Base-by-base conservation (phyloP, 495 filamentous ascomycete genomes). In the Schizothecium vesticola region DNA sequence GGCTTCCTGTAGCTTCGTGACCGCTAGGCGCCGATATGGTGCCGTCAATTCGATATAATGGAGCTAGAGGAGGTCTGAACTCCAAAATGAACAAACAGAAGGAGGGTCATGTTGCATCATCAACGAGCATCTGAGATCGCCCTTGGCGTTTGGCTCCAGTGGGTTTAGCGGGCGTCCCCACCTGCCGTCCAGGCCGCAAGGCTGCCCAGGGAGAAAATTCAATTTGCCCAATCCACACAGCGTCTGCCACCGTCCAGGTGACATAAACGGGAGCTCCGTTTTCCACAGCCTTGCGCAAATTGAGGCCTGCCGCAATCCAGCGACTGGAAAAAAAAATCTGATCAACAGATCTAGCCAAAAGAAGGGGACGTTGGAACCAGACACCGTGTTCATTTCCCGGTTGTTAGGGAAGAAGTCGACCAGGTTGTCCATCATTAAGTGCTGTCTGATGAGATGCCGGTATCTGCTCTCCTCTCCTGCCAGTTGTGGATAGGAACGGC, bases 161-260 rank as follows among this genome's bases (percentile, higher is more conserved):
- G 9, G 56, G 56, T 22, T 59, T 59, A 43, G 56, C 56, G 24
- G 56, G 56, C 3, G 56, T n/a, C 21, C 56, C 56, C 21, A 59
- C 21, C 21, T 16, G 19, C 16, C 28, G 51, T 58, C 58, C 33
- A 56, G 66, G 59, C 66, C 29, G 36, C 66, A 67, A 67, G 66
- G 66, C 63, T 65, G 63, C 63, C 63, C 24, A 28, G 9, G 36
- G 19, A 59, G 9, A 13, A 64, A 65, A 57, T 33, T 5, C 13
- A 23, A 23, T 22, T 22, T 63, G 56, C 12, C 31, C 43, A 51
- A 51, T 51, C 43, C 43, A 51, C 43, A 8, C 43, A 51, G 43
- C 43, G 19, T 19, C 43, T n/a, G 36, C 12, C 11, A 43, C 36
- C 5, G 43, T n/a, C n/a, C n/a, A n/a, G n/a, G n/a, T 51, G 43